A percentile compares a stretch with the other conserved stretches of the same genome.
Conservation (phyloP, 1,284 basidiomycete genomes). For the Ustilago xerochloae region DNA sequence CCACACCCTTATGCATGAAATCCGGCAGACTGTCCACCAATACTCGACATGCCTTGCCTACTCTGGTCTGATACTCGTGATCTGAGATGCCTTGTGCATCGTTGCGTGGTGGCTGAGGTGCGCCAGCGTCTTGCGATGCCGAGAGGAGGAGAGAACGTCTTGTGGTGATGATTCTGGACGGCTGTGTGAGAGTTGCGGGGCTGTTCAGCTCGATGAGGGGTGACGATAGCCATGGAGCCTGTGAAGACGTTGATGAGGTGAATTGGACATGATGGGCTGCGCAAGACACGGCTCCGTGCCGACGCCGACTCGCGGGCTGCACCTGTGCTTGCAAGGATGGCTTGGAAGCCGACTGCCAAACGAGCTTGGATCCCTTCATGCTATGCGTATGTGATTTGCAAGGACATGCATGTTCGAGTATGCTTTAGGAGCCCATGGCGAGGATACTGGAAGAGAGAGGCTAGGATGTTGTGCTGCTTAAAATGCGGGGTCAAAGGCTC, state of each 20-base stretch:
- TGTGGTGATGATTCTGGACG: neutral
- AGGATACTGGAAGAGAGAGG: neutral
- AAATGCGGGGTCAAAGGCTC: neutral
- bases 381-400: neutral
- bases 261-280: neutral
- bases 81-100: slow-evolving; percentile 21
- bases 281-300: neutral
- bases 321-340: neutral
- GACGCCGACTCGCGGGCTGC: neutral
- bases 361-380: slow-evolving; percentile 23
- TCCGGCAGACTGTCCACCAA: slow-evolving; percentile 47
- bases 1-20: slow-evolving; percentile 49
- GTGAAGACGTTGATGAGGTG: neutral
- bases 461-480: neutral
- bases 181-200: neutral
- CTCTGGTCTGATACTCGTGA: slow-evolving; percentile 53
- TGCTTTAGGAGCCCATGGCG: too few species aligned
- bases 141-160: slow-evolving; percentile 4
- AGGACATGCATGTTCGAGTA: slow-evolving; percentile 6
- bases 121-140: neutral
- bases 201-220: neutral
- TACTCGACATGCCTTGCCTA: slow-evolving; percentile 49
- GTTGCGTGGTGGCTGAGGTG: neutral
- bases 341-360: slow-evolving; percentile 10
- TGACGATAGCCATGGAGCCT: neutral